A percentile compares a stretch with the other conserved stretches of the same genome.
phyloP scores from a whole-genome alignment of 2,329 filamentous ascomycete species.

The Xylariaceae sp. region DNA sequence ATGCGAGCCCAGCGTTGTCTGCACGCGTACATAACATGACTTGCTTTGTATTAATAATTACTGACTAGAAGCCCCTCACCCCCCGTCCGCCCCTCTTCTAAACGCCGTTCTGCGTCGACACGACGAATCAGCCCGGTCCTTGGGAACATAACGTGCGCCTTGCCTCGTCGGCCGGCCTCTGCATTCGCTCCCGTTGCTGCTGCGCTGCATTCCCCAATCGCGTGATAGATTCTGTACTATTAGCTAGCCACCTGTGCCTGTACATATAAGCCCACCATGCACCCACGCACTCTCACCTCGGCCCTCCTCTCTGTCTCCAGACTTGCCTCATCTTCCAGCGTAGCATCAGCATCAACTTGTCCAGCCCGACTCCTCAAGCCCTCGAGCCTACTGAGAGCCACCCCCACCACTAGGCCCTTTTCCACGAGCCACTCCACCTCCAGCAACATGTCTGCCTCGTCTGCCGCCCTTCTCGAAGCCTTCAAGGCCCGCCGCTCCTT shows the following conservation, averaged over 20 bases:
- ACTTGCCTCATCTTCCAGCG: constrained; percentile 9
- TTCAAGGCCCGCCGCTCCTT: constrained; percentile 66
- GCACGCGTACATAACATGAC: no score
- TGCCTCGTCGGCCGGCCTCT: no score
- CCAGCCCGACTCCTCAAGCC: constrained; percentile 6
- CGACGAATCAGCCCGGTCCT: no score
- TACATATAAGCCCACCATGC: constrained; percentile 28
- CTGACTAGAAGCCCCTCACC: no score
- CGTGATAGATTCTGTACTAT: neutral
- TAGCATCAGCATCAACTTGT: constrained; percentile 14
- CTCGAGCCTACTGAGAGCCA: neutral
- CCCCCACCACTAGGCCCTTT: constrained; percentile 15
- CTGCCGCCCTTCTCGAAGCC: constrained; percentile 55
- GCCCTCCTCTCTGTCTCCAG: constrained; percentile 24
- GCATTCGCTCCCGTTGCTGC: no score
- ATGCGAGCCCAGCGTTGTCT: no score
- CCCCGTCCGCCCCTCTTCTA: no score
- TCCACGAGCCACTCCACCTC: constrained; percentile 19
- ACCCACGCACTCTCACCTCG: constrained; percentile 26
- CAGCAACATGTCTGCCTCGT: constrained; percentile 41
- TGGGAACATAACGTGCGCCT: no score
- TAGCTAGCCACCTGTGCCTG: constrained; percentile 9
- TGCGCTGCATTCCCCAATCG: neutral
- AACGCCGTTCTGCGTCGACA: no score
- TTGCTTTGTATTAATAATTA: no score